These are phyloP conservation scores for Barbatosphaeria neglecta DNA, from an alignment of 495 filamentous ascomycete genomes.

Conservation along the genomic window DNA sequence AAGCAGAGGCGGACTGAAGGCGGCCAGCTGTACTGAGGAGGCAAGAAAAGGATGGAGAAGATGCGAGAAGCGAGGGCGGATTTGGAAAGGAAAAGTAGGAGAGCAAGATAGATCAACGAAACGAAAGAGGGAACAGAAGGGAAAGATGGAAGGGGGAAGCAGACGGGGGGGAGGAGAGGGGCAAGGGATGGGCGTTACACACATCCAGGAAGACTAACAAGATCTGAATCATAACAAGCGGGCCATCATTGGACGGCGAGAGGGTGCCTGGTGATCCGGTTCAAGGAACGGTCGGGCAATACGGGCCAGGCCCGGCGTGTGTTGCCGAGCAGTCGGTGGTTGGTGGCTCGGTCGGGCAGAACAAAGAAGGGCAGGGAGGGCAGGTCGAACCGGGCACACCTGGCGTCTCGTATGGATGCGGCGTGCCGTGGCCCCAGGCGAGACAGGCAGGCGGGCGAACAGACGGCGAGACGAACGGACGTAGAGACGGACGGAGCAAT, in stretches of 20 bases:
- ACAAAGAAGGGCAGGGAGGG: background rate
- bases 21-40: no score
- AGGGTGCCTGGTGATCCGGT: background rate
- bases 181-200: background rate
- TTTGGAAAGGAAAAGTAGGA: background rate
- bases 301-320: background rate
- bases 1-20: no score
- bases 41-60: no score
- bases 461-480: no score
- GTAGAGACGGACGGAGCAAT: no score
- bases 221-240: background rate
- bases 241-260: background rate
- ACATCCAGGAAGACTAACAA: background rate
- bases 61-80: no score
- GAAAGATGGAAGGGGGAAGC: background rate
- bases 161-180: background rate
- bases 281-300: background rate
- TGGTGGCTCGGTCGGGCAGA: no score
- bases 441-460: background rate
- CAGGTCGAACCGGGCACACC: background rate
- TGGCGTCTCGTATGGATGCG: no score
- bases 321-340: no score
- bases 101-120: background rate
- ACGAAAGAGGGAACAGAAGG: background rate
- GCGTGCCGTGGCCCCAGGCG: no score